Conservation (phyloP, 2,329 filamentous ascomycete genomes). For the Phaeosphaeria sp. region DNA sequence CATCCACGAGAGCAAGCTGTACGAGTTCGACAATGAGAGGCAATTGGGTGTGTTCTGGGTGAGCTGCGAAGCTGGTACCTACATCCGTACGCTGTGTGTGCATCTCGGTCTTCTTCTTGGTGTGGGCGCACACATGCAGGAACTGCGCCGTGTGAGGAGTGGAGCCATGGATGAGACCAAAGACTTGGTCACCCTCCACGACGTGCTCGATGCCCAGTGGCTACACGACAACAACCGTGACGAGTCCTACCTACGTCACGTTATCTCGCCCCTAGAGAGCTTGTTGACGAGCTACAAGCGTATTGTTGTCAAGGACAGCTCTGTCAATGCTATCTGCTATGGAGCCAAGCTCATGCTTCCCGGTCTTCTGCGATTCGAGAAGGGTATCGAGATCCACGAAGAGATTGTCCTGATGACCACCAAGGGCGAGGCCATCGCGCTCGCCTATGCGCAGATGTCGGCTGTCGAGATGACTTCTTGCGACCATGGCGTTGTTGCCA, state of each 20-base stretch:
- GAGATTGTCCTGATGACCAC: conserved; percentile 98
- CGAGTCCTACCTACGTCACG: conserved; percentile 87
- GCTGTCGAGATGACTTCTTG: conserved; percentile 96
- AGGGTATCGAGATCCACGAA: conserved; percentile 90
- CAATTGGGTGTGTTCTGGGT: conserved; percentile 99
- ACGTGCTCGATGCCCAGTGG: conserved; percentile 96
- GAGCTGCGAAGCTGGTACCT: conserved; percentile 97
- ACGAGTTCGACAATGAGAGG: conserved; percentile 97
- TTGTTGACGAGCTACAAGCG: conserved; percentile 94
- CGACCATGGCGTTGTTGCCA: conserved; percentile 96
- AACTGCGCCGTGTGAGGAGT: conserved; percentile 89
- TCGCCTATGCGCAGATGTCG: conserved; percentile 97
- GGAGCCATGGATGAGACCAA: conserved; percentile 94
- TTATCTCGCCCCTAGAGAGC: conserved; percentile 92
- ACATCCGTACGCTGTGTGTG: conserved; percentile 97
- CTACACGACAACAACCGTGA: conserved; percentile 94
- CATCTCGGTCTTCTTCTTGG: conserved; percentile 80
- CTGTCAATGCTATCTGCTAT: conserved; percentile 97
- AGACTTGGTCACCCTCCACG: conserved; percentile 90
- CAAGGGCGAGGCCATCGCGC: conserved; percentile 97
- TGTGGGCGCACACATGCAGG: conserved; percentile 97
- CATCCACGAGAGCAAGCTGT: conserved; percentile 94
- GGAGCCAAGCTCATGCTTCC: conserved; percentile 99
- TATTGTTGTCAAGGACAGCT: conserved; percentile 95
- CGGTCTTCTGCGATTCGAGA: conserved; percentile 89